These are phyloP conservation scores for Metarhizium sp. DNA, from an alignment of 2,329 filamentous ascomycete genomes.

Conservation along the genomic window DNA sequence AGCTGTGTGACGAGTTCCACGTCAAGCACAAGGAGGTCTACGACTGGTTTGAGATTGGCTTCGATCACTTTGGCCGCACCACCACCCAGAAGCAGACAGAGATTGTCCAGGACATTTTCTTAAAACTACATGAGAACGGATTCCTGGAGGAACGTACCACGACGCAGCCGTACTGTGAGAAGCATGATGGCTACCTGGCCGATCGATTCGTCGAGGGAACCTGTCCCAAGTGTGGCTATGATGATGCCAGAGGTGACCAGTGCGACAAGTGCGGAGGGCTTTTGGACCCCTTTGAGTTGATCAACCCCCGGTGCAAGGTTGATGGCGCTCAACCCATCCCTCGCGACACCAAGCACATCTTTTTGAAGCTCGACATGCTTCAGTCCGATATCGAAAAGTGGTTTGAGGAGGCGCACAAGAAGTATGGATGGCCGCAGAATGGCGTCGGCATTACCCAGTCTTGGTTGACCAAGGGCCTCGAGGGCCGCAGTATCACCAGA, in stretches of 20 bases:
- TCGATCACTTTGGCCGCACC: conserved; percentile 91
- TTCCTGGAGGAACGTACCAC: conserved; percentile 82
- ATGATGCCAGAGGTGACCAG: conserved; percentile 64
- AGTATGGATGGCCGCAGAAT: conserved; percentile 70
- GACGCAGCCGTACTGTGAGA: conserved; percentile 82
- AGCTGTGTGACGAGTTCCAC: conserved; percentile 90
- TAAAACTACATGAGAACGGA: conserved; percentile 77
- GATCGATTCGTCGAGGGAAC: conserved; percentile 78
- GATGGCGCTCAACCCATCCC: conserved; percentile 74
- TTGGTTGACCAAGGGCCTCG: conserved; percentile 76
- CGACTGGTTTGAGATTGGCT: conserved; percentile 90
- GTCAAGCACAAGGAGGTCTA: conserved; percentile 84
- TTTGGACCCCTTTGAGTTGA: conserved; percentile 63
- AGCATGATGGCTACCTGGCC: conserved; percentile 68
- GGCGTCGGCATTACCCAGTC: conserved; percentile 67
- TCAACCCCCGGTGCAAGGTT: conserved; percentile 85
- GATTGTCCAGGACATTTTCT: conserved; percentile 88
- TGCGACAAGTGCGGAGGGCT: conserved; percentile 67
- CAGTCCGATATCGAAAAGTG: conserved; percentile 69
- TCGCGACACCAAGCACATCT: conserved; percentile 81
- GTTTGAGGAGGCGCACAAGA: conserved; percentile 62
- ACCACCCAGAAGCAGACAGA: conserved; percentile 82
- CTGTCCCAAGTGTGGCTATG: conserved; percentile 64
- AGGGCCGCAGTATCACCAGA: conserved; percentile 80
- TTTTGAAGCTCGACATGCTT: conserved; percentile 76